Evolutionary conservation across 177 flowering plant species (phyloP).

Genomic region (Tripterygium wilfordii): DNA sequence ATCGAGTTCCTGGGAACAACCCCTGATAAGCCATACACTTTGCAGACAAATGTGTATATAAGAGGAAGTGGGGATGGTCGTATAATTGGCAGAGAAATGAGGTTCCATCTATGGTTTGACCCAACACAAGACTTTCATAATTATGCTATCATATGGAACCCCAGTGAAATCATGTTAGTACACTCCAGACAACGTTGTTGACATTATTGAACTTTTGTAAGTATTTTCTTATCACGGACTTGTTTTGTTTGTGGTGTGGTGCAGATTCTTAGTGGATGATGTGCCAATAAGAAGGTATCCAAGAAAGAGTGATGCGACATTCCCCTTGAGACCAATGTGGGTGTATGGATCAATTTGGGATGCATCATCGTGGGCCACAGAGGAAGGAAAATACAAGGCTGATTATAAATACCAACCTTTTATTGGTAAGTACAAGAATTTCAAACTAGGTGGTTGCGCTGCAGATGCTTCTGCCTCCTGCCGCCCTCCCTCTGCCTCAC

Average conservation of each 20-base stretch:
- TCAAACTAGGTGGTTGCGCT: conserved; percentile 54
- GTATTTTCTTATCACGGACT: not conserved
- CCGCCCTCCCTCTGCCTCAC: conserved; percentile 45
- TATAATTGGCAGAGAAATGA: conserved; percentile 68
- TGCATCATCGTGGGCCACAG: conserved; percentile 90
- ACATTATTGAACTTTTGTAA: too few species aligned
- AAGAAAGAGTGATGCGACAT: conserved; percentile 52
- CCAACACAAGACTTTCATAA: conserved; percentile 73
- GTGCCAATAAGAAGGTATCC: conserved; percentile 74
- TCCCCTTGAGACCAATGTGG: conserved; percentile 72
- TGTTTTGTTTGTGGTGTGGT: conserved; percentile 1
- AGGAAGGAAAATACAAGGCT: conserved; percentile 70
- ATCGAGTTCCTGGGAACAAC: conserved; percentile 82
- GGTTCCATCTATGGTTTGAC: conserved; percentile 84
- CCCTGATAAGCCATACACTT: conserved; percentile 56
- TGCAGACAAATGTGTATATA: conserved; percentile 80
- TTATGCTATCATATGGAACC: conserved; percentile 70
- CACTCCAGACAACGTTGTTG: too few species aligned
- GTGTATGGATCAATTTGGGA: conserved; percentile 87
- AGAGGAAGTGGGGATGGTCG: conserved; percentile 83
- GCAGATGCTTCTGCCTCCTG: conserved; percentile 29
- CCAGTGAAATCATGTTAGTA: conserved; percentile 67
- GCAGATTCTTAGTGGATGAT: conserved; percentile 81
- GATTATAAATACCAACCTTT: conserved; percentile 75
- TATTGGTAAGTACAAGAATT: conserved; percentile 47